Base-by-base conservation (phyloP, 2,329 filamentous ascomycete species). In the Geosmithia morbida region DNA sequence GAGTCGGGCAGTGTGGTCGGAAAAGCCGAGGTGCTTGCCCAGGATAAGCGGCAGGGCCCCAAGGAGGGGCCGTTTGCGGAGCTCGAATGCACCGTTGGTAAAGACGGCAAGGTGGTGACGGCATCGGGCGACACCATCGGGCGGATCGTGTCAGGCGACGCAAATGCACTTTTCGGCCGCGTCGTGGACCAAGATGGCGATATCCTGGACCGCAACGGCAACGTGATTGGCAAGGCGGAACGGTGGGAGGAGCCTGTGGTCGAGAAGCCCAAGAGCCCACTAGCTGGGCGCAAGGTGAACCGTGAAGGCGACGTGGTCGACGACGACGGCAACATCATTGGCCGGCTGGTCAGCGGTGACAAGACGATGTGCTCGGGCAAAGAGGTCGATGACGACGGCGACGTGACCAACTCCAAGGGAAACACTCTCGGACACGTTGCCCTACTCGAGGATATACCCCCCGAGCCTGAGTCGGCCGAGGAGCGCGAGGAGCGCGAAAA, bases 171-270 rank as follows among this genome's bases (percentile, higher is more conserved):
- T 1, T 77, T 81, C 39, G 87, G 87, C 16, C 82, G 85, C 44
- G 57, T 70, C 8, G 86, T 92, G 17, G 87, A 92, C 49, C 81
- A 87, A 51, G 86, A 94, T 52, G 87, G 87, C 39, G 86, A 92
- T 49, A 79, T 94, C 30, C 71, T 85, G 48, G 87, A 92, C 68
- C 81, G 79, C 61, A 88, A 87, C 57, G 76, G 76, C 30, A 80
- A 80, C 51, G 58, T 66, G 1, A 60, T 80, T 2, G 76, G 74
- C 26, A 71, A 74, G 51, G 75, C 76, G 1, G 76, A 80, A 60
- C 68, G 76, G 18, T 80, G 74, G 74, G 71, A 76, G 53, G 72
- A 76, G 56, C 66, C 67, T 11, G 33, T 16, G 55, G 79, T 66
- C 3, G 65, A 72, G 59, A 71, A 69, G 60, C 66, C 72, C 48